phyloP scores from a whole-genome alignment of 371 early-diverging fungal genomes.

The Circinella minor region DNA sequence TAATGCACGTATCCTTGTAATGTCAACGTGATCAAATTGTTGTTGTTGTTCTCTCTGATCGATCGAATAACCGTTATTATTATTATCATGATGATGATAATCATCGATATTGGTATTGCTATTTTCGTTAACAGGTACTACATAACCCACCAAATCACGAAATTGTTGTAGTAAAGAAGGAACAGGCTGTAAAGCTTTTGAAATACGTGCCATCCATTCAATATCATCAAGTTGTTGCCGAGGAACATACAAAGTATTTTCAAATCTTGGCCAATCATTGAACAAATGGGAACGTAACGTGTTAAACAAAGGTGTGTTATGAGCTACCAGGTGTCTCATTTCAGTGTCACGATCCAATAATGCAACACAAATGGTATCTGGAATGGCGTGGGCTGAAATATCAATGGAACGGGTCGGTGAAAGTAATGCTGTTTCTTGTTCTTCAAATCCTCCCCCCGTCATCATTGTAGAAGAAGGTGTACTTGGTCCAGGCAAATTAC shows the following conservation, averaged over 20 bases:
- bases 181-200: constrained; percentile 25
- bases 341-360: constrained; percentile 46
- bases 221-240: constrained; percentile 34
- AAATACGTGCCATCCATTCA: constrained; percentile 44
- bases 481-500: constrained; percentile 1
- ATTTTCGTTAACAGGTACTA: constrained; percentile 16
- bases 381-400: constrained; percentile 45
- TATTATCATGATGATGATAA: not conserved
- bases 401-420: constrained; percentile 37
- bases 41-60: constrained; percentile 1
- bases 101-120: not conserved
- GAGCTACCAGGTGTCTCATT: constrained; percentile 47
- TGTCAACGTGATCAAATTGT: constrained; percentile 46
- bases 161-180: constrained; percentile 41
- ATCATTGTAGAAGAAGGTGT: not conserved
- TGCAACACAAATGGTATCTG: constrained; percentile 49
- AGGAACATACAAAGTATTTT: constrained; percentile 36
- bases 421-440: constrained; percentile 14
- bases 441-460: no score
- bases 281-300: constrained; percentile 30
- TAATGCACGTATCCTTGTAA: constrained; percentile 44
- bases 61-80: no score
- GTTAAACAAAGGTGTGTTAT: constrained; percentile 40
- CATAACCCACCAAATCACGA: constrained; percentile 48
- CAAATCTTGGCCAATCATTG: constrained; percentile 41